phyloP scores from a whole-genome alignment of 129 eudicot genomes.

The Arctium lappa region DNA sequence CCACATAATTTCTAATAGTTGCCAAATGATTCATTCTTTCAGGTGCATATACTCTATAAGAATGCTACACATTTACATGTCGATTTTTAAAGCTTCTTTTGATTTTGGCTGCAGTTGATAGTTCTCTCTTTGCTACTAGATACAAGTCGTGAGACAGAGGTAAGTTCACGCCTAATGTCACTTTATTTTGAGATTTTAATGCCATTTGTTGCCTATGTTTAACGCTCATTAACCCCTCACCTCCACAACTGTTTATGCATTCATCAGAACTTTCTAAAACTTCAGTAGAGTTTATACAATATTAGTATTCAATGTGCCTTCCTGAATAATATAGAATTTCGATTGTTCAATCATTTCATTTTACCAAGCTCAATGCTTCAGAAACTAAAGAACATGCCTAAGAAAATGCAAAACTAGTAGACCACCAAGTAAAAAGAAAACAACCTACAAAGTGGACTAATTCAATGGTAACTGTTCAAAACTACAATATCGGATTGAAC shows the following conservation, averaged over 20 bases:
- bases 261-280: not conserved
- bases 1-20: too few relatives aligned
- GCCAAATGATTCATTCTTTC: too few relatives aligned
- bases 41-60: too few relatives aligned
- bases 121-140: too few relatives aligned
- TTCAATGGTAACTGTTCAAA: not conserved
- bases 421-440: not conserved
- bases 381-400: constrained; percentile 1
- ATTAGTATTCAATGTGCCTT: not conserved
- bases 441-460: not conserved
- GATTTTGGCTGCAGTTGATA: too few relatives aligned
- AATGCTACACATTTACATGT: too few relatives aligned
- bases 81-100: too few relatives aligned
- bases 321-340: not conserved
- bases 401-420: not conserved
- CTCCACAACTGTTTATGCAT: not conserved
- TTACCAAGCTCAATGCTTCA: not conserved
- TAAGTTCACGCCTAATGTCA: too few relatives aligned
- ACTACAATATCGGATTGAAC: not conserved
- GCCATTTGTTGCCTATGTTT: too few relatives aligned
- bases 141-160: too few relatives aligned
- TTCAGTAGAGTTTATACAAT: not conserved
- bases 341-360: not conserved
- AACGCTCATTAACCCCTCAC: not conserved
- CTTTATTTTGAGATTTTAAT: too few relatives aligned